Base-by-base conservation (phyloP, 2,329 filamentous ascomycete species). In the Diaporthe velutina region DNA sequence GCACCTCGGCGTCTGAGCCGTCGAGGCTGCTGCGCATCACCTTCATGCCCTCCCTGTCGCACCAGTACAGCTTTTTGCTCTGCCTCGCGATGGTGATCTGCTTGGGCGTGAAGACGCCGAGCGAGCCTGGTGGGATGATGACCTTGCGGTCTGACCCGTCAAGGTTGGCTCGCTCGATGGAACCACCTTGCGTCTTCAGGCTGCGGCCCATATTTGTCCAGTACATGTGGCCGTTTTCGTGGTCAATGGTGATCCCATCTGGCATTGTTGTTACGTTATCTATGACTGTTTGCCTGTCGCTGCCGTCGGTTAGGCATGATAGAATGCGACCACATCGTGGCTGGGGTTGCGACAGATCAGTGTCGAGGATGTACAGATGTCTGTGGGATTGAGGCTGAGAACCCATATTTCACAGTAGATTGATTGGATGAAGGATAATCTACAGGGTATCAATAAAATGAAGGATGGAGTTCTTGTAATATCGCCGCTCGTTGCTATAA, bases 131-230 rank as follows among this genome's bases (percentile, higher is more conserved):
- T 0, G 84, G 77, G 0, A 92, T 79, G 2, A 92, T 78, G 0
- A 82, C 82, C 12, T 79, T 77, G 4, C 87, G 77, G 60, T 88
- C 81, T 15, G 76, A 83, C 1, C 90, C 90, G 70, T 90, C 87
- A 2, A 89, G 79, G n/a, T 85, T 84, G n/a, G 84, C 81, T 1
- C 74, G 67, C 52, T 76, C 74, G 60, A 76, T 71, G 30, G 67
- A 82, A 81, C 82, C 80, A 22, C 88, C 88, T 74, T 88, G 83
- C 25, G 82, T 82, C 5, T 80, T 77, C 15, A 79, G 79, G 0
- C 83, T 83, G 2, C 79, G 64, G 0, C 88, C 88, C 88, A 89
- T 89, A 77, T 82, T 84, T 4, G 87, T 88, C 87, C 87, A 89
- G 78, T 87, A 89, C 28, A 89, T 82, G 45, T 83, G 82, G 3